Percentiles rank a stretch among this genome's conserved stretches.
Conservation (phyloP, 2,329 filamentous ascomycete species). For the Phoma herbarum region DNA sequence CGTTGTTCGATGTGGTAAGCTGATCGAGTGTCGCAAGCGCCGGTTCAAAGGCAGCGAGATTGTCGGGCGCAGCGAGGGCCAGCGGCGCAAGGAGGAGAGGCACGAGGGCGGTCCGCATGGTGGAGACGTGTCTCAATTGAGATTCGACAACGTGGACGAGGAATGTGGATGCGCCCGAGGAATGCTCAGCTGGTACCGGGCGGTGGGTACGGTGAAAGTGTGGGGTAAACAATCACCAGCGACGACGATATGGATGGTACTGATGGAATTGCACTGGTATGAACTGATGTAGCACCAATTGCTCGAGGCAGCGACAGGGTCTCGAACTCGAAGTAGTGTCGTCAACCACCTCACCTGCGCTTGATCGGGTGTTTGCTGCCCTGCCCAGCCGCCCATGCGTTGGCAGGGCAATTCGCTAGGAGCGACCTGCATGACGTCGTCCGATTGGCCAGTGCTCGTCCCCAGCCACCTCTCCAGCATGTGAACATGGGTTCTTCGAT, state of each 20-base stretch:
- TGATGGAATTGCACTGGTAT: slow-evolving; percentile 1
- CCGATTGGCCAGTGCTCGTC: slow-evolving; percentile 13
- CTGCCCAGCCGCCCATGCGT: slow-evolving; percentile 17
- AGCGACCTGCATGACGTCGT: slow-evolving; percentile 19
- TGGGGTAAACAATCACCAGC: slow-evolving; percentile 21
- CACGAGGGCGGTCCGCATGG: slow-evolving; percentile 41
- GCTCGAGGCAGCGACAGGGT: slow-evolving; percentile 13
- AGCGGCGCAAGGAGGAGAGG: slow-evolving; percentile 41
- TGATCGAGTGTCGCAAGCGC: slow-evolving; percentile 34
- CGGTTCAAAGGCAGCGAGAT: slow-evolving; percentile 44
- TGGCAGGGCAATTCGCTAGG: slow-evolving; percentile 7
- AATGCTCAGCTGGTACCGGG: slow-evolving; percentile 18
- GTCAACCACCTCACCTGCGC: slow-evolving; percentile 15
- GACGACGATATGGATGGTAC: background rate
- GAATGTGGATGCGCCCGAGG: slow-evolving; percentile 32
- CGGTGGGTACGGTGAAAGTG: slow-evolving; percentile 12
- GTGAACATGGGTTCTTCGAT: slow-evolving; percentile 15
- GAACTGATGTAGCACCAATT: slow-evolving; percentile 16
- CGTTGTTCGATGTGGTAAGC: slow-evolving; percentile 35
- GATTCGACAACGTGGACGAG: slow-evolving; percentile 10
- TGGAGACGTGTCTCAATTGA: slow-evolving; percentile 19
- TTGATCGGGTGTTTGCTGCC: slow-evolving; percentile 16
- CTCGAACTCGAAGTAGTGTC: slow-evolving; percentile 13
- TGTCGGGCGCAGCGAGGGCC: slow-evolving; percentile 40
- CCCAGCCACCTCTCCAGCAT: slow-evolving; percentile 2